Evolutionary conservation across 495 filamentous ascomycete species (phyloP), one percentile per base, ranked within the genome.

Genomic region (Lasiosphaeriaceae sp.): DNA sequence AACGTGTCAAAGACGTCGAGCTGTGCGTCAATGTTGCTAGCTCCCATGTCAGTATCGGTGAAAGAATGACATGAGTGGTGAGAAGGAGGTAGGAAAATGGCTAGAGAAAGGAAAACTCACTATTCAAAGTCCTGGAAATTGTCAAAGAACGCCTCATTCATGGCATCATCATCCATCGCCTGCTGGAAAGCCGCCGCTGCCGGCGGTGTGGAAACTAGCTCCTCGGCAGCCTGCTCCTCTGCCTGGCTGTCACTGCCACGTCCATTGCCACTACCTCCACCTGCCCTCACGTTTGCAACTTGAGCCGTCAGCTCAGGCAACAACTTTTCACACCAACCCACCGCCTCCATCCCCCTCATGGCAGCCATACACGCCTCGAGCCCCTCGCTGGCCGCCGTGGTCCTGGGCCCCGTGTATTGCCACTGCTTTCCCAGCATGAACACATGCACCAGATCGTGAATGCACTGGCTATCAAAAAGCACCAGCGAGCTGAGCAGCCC

Each of bases 251-350:
- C 26, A 31, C 9, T 9, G 9, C 9, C 26, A 31, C 26, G 4
- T 4, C 26, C 26, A 31, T 9, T 9, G 26, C 3, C 26, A 9
- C 4, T 31, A 9, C 26, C 26, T 4, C 26, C 26, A 31, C 11
- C 43, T 6, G 22, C 37, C 45, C n/a, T n/a, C n/a, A 11, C 20
- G 2, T n/a, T 44, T 17, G 54, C 54, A 56, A 56, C 46, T 45
- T 56, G 54, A 26, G 54, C 54, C 45, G 22, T 37, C 54, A 56
- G 11, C 54, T 56, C 54, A 2, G 54, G 54, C 54, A 56, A 26
- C 1, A 56, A 26, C 45, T 26, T 56, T 20, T 56, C 54, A 17
- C 45, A 37, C 54, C 46, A 56, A 1, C 54, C 54, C 1, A 56
- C 46, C 2, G 26, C 12, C 45, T 56, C 54, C 54, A 56, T 56